Evolutionary conservation across 1,284 basidiomycete genomes (phyloP), one percentile per base, ranked within the genome.

Genomic region (Tetrapyrgos nigripes): DNA sequence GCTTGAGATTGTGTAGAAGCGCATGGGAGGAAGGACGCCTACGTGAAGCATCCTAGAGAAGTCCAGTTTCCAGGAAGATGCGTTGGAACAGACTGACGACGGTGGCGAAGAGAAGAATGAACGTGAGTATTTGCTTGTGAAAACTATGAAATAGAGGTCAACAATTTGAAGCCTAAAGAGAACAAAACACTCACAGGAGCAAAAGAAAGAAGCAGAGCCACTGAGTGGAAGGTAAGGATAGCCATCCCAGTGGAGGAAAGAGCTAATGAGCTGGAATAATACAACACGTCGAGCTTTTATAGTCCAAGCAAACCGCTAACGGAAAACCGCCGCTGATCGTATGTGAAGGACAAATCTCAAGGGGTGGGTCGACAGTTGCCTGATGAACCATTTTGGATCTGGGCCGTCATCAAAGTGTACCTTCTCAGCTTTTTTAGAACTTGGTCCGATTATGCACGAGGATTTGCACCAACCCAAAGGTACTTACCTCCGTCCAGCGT

Each of bases 1-100:
- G 11, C 24, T 52, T 8, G 61, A 33, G n/a, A n/a, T n/a, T n/a
- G n/a, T n/a, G n/a, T n/a, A n/a, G n/a, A n/a, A 46, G 58, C 50
- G 44, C 50, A 19, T 35, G 46, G 40, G n/a, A 26, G 31, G 56
- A 29, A 21, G 26, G 14, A 33, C 21, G 74, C 83, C 49, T 70
- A 90, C 88, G 81, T 83, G 73, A 83, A 85, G 65, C 89, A 91
- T 69, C 88, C 87, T 62, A 79, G 72, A 33, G 81, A 80, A n/a
- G 76, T 78, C 85, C 86, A 91, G 49, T 73, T 78, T 3, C 76
- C 76, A 4, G 85, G 85, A 46, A 87, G 77, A 6, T 53, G 62
- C 4, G 73, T 64, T 4, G 79, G 79, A 43, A 77, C 66, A 33
- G 71, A 66, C 62, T 79, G 75, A 60, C 76, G 79, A 50, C 74